Evolutionary conservation across 306 rosid species (phyloP).

Genomic region (Vicia sativa): DNA sequence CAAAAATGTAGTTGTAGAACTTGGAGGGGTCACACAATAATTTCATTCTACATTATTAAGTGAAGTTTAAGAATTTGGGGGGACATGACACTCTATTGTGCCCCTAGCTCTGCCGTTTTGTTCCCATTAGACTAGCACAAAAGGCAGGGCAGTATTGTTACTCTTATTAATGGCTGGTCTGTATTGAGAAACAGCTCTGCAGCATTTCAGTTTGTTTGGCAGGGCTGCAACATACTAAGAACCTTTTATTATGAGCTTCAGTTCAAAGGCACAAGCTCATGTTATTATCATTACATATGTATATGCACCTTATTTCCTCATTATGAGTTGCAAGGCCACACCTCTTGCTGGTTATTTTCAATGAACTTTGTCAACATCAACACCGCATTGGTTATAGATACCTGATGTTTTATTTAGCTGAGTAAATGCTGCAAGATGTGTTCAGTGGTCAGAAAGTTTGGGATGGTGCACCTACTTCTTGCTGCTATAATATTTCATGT

Average conservation of each 20-base stretch:
- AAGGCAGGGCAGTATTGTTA: slow-evolving; percentile 10
- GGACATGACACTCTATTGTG: not conserved
- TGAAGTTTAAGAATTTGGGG: not conserved
- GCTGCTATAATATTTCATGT: slow-evolving; percentile 34
- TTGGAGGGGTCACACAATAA: not conserved
- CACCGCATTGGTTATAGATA: slow-evolving; percentile 24
- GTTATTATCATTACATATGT: slow-evolving; percentile 29
- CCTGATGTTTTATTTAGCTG: slow-evolving; percentile 31
- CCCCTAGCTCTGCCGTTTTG: not conserved
- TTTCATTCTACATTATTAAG: not conserved
- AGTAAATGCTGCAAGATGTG: slow-evolving; percentile 39
- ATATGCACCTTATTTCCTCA: slow-evolving; percentile 29
- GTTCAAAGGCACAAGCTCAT: slow-evolving; percentile 36
- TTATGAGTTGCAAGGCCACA: slow-evolving; percentile 43
- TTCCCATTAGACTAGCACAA: slow-evolving; percentile 28
- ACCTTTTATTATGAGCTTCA: not conserved
- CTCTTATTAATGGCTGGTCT: slow-evolving; percentile 35
- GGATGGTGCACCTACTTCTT: slow-evolving; percentile 5
- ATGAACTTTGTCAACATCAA: slow-evolving; percentile 25
- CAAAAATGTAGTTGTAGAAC: not conserved
- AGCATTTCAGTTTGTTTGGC: slow-evolving; percentile 36
- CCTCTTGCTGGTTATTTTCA: slow-evolving; percentile 37
- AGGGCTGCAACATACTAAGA: slow-evolving; percentile 35
- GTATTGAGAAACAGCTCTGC: slow-evolving; percentile 34
- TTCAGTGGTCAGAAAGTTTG: slow-evolving; percentile 1